Conservation (phyloP, 768 basidiomycete species). For the Calocybe indica region DNA sequence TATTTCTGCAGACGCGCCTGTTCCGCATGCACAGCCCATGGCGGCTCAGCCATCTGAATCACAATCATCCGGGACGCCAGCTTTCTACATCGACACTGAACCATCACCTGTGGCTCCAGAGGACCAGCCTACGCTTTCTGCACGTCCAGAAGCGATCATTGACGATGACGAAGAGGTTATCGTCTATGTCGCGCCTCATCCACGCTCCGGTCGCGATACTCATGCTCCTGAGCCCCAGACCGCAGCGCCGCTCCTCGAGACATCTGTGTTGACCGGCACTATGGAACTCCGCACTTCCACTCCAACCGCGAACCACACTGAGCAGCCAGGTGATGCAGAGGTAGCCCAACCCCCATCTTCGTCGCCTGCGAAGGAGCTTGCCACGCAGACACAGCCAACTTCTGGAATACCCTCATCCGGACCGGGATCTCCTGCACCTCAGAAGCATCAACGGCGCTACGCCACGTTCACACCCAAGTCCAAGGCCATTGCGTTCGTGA, state of each 20-base stretch:
- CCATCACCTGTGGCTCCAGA: slow-evolving; percentile 17
- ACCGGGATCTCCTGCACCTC: slow-evolving; percentile 1
- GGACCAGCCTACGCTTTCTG: slow-evolving; percentile 6
- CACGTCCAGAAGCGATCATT: slow-evolving; percentile 10
- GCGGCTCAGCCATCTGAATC: neutral
- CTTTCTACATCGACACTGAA: slow-evolving; percentile 36
- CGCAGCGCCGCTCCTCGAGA: slow-evolving; percentile 7
- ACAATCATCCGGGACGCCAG: slow-evolving; percentile 9
- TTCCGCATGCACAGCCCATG: neutral
- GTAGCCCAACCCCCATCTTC: neutral
- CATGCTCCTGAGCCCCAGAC: slow-evolving; percentile 2
- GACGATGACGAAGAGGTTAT: slow-evolving; percentile 62
- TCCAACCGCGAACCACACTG: neutral
- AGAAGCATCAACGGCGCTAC: slow-evolving; percentile 19
- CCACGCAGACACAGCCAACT: neutral
- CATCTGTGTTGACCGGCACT: slow-evolving; percentile 21
- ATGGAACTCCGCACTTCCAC: slow-evolving; percentile 8
- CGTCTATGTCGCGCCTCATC: slow-evolving; percentile 74
- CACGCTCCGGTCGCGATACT: slow-evolving; percentile 28
- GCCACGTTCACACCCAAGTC: slow-evolving; percentile 21
- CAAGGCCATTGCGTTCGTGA: slow-evolving; percentile 16
- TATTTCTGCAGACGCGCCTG: no score
- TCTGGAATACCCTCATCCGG: neutral
- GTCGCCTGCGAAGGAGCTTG: neutral
- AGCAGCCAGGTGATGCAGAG: no score